Percentiles rank a stretch among this genome's conserved stretches.
Evolutionary conservation across 2,329 filamentous ascomycete species (phyloP).

Genomic region (Whalleya microplaca): DNA sequence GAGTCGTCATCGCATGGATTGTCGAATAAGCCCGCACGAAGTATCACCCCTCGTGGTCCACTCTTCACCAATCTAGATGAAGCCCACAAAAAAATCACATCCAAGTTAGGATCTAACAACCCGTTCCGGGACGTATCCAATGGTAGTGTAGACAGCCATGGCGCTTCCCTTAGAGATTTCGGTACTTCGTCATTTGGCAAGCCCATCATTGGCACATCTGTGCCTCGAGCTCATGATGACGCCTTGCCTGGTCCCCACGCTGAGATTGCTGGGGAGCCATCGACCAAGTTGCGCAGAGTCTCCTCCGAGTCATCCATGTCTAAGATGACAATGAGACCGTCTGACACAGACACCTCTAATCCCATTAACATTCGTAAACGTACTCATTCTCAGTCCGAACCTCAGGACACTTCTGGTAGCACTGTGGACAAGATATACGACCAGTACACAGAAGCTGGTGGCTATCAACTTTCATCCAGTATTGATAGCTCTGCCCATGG

Average conservation of each 20-base stretch:
- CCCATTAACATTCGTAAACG: not conserved
- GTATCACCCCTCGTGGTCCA: constrained; percentile 37
- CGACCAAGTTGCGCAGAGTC: constrained; percentile 7
- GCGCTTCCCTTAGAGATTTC: constrained; percentile 6
- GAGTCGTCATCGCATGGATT: not conserved
- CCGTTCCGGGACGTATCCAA: constrained; percentile 8
- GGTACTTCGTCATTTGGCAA: not conserved
- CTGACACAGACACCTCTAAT: not conserved
- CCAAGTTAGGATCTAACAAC: constrained; percentile 23
- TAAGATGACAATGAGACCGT: not conserved
- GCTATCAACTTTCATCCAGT: constrained; percentile 3
- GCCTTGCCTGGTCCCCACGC: not conserved
- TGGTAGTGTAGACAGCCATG: constrained; percentile 5
- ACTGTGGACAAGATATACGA: constrained; percentile 40
- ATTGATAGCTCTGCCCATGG: constrained; percentile 6
- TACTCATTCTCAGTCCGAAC: constrained; percentile 5
- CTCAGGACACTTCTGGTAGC: constrained; percentile 31
- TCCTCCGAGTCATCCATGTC: constrained; percentile 1
- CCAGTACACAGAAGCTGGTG: constrained; percentile 30
- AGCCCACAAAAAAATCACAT: constrained; percentile 45
- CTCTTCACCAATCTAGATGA: constrained; percentile 44
- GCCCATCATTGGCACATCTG: not conserved
- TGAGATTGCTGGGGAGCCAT: constrained; percentile 9
- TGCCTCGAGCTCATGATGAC: constrained; percentile 20
- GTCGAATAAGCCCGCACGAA: constrained; percentile 16